Base-by-base conservation (phyloP, 2,329 filamentous ascomycete genomes). In the Cryphonectria nitschkei region DNA sequence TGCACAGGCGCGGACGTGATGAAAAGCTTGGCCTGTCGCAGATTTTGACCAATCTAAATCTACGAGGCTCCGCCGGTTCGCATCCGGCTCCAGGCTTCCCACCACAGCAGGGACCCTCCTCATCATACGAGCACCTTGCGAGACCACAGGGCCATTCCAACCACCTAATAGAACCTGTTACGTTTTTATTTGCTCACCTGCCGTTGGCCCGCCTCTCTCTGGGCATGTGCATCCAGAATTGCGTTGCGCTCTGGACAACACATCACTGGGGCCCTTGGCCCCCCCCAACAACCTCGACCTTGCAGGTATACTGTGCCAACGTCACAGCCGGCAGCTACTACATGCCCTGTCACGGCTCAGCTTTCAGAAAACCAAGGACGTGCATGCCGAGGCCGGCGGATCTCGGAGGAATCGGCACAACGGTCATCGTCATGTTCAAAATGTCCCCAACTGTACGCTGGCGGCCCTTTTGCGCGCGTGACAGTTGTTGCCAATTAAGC, bases 151-250 rank as follows among this genome's bases (percentile, higher is more conserved):
- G 19, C 29, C 29, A 32, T n/a, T n/a, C 19, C 46, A 62, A 11
- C 34, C 2, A 26, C 26, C 26, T 26, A 26, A 34, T 34, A 34
- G 34, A 14, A 60, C 29, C 34, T 60, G 54, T 69, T 71, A 71
- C 70, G 67, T 71, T 66, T 71, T 43, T 63, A 71, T 71, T 69
- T 69, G 67, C 61, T 71, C 54, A 71, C 68, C 34, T 66, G 58
- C 62, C 56, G 64, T 34, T 41, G 37, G 37, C 11, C 26, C 37
- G 39, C 9, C 54, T 56, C 29, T 50, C 46, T 43, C 41, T 43
- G 16, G 14, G 54, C 52, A 29, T 39, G 50, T 41, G 54, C 52
- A 29, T 39, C 39, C 41, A 52, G 14, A 16, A 32, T 34, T 67
- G 22, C 68, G 46, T n/a, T 50, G 22, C 50, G 50, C 37, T 14